Evolutionary conservation across 257 asterid species (phyloP), one percentile per base, ranked within the genome.

Genomic region (Ajuga chamaepitys): DNA sequence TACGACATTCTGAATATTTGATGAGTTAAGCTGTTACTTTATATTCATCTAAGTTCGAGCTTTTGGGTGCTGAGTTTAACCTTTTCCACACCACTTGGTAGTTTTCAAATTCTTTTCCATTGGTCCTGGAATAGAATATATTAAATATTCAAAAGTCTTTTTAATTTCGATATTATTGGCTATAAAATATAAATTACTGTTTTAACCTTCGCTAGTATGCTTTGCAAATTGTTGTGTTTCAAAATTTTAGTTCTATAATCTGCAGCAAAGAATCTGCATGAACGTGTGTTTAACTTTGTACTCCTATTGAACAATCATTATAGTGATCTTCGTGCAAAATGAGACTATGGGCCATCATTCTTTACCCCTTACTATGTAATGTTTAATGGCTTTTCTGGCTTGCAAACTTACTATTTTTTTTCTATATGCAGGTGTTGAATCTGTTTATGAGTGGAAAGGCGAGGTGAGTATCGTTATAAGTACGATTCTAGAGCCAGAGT

Each of bases 391-490:
- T 57, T 21, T 55, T 35, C 67, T 35, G 53, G 45, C 55, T 7
- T 58, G 68, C 45, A 58, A 67, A 28, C 28, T 22, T 41, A 28
- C 34, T 2, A 18, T 13, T 0, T 57, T 73, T 61, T 12, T 62
- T 58, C 20, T 48, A 25, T 62, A 21, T 80, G 76, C 92, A 92
- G 98, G 98, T 9, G 73, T 92, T 13, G 98, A 88, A 54, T 88
- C 98, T 16, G 77, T 88, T 55, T 92, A 88, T 50, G 93, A 86
- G 85, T 92, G 98, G 98, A 78, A 89, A 59, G 98, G 98, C 71
- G 88, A 92, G 89, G 98, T 92, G 78, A 74, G 35, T 41, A 42
- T 32, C 20, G 46, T 17, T 34, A 26, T 30, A 38, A n/a, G 28
- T 3, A 32, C n/a, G 7, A 30, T 1, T 30, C 1, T 4, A 30